These are phyloP conservation scores for Suhomyces bolitotheri DNA, from an alignment of 1,139 yeast genomes.

Conservation along the genomic window DNA sequence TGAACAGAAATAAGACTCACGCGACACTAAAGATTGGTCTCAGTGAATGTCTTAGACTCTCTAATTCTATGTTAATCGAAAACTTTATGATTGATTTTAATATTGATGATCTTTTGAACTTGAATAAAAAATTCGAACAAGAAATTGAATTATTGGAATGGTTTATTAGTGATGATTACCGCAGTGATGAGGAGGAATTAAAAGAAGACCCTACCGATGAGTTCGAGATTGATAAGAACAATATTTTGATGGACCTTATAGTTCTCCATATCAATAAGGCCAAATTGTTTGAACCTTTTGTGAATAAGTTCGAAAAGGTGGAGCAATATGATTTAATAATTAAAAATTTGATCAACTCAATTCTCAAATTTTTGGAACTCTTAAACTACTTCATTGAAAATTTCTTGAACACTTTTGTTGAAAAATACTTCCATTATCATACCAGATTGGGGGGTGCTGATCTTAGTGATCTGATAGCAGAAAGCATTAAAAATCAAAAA, in stretches of 20 bases:
- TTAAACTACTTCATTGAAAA: conserved; percentile 27
- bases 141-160: conserved; percentile 41
- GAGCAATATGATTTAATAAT: conserved; percentile 29
- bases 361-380: conserved; percentile 40
- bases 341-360: conserved; percentile 37
- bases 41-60: conserved; percentile 49
- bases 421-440: conserved; percentile 18
- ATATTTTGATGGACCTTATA: conserved; percentile 46
- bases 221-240: conserved; percentile 31
- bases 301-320: conserved; percentile 38
- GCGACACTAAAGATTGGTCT: conserved; percentile 45
- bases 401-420: conserved; percentile 22
- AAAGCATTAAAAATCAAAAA: conserved; percentile 1
- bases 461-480: conserved; percentile 2
- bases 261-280: conserved; percentile 50
- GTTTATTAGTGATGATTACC: conserved; percentile 22
- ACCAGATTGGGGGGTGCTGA: conserved; percentile 5
- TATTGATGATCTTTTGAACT: conserved; percentile 37
- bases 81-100: conserved; percentile 50
- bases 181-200: conserved; percentile 13
- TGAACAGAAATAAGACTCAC: conserved; percentile 29
- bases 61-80: conserved; percentile 54
- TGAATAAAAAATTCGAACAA: conserved; percentile 42
- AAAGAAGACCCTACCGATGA: background rate
- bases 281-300: conserved; percentile 53